Evolutionary conservation across 164 flowering plant species (phyloP).

Genomic region (Berberis thunbergii): DNA sequence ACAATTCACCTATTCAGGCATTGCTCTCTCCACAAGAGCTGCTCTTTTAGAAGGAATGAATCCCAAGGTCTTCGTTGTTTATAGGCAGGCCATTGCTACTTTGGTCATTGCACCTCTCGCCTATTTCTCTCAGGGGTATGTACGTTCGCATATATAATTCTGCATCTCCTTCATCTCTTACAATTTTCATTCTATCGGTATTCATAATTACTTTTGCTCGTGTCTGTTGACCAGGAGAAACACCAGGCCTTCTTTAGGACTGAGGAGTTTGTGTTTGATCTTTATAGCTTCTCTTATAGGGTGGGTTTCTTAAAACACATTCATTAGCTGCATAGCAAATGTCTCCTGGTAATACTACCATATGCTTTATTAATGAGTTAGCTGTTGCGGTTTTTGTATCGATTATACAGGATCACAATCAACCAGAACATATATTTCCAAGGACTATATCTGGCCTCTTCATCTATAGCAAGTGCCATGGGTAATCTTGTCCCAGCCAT

Average conservation of each 20-base stretch:
- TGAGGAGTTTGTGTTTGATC: slow-evolving; percentile 43
- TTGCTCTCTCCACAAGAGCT: slow-evolving; percentile 38
- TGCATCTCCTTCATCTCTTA: slow-evolving; percentile 10
- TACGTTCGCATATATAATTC: neutral
- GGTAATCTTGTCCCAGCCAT: slow-evolving; percentile 58
- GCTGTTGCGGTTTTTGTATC: neutral
- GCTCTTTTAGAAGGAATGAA: slow-evolving; percentile 57
- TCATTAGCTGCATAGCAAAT: neutral
- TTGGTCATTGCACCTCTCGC: slow-evolving; percentile 48
- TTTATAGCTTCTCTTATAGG: slow-evolving; percentile 48
- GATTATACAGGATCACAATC: slow-evolving; percentile 36
- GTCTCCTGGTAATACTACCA: too few species aligned
- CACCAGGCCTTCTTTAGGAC: slow-evolving; percentile 16
- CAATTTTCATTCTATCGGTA: slow-evolving; percentile 8
- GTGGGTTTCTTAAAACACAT: slow-evolving; percentile 29
- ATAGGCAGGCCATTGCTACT: slow-evolving; percentile 60
- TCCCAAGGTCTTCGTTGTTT: slow-evolving; percentile 58
- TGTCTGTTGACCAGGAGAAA: slow-evolving; percentile 21
- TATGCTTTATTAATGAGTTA: neutral
- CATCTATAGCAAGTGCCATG: slow-evolving; percentile 57
- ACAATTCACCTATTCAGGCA: slow-evolving; percentile 40
- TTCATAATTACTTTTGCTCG: too few species aligned
- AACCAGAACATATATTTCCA: slow-evolving; percentile 47
- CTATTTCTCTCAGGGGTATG: slow-evolving; percentile 24
- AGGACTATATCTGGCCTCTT: slow-evolving; percentile 56